Conservation (phyloP, 345 rosid genomes). For the Mercurialis annua region DNA sequence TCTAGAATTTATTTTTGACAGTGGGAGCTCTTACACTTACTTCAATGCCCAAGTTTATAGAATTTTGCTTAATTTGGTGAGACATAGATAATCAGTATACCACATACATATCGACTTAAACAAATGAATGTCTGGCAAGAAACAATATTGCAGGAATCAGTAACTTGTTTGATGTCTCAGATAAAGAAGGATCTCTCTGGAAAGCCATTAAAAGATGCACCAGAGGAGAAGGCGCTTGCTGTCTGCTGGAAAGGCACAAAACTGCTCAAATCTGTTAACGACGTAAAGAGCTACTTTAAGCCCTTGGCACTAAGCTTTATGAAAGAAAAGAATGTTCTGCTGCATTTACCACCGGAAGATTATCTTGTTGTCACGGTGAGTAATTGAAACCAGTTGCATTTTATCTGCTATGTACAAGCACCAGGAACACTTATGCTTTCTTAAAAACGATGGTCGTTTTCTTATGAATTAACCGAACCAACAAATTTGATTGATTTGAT, state of each 20-base stretch:
- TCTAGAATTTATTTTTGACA: conserved; percentile 62
- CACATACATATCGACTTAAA: not conserved
- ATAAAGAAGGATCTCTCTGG: conserved; percentile 39
- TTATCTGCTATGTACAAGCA: not conserved
- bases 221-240: conserved; percentile 60
- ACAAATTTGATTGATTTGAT: too few species aligned
- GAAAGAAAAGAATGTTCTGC: conserved; percentile 42
- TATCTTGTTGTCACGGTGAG: conserved; percentile 79
- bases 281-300: conserved; percentile 57
- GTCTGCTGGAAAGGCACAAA: conserved; percentile 83
- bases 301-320: conserved; percentile 50
- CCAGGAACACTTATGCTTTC: not conserved
- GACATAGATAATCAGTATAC: not conserved
- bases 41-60: conserved; percentile 50
- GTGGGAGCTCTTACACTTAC: conserved; percentile 93
- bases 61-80: conserved; percentile 54
- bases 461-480: too few species aligned
- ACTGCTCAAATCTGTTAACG: conserved; percentile 45
- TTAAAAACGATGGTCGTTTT: not conserved
- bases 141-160: conserved; percentile 2
- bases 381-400: not conserved
- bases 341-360: conserved; percentile 61
- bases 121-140: not conserved
- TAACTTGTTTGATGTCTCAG: conserved; percentile 29
- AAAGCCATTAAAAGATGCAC: conserved; percentile 45